phyloP scores from a whole-genome alignment of 768 basidiomycete species.

The Dacryopinax spathularia region DNA sequence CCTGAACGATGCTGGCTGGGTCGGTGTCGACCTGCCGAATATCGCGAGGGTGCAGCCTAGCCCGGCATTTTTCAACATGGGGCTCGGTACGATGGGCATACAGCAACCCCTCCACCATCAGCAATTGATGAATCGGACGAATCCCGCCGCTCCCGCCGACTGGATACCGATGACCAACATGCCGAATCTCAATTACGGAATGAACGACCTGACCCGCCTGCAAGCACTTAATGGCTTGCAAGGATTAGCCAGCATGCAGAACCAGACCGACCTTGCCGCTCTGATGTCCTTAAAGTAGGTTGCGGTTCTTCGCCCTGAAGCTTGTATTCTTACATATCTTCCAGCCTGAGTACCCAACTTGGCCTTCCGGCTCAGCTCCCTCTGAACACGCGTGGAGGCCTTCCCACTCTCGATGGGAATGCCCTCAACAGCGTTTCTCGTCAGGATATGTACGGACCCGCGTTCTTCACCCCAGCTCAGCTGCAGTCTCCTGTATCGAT shows the following conservation, averaged over 20 bases:
- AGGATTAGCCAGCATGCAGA: neutral
- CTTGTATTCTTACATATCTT: neutral
- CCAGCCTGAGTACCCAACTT: neutral
- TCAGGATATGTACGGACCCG: conserved; percentile 1
- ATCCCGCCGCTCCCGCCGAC: neutral
- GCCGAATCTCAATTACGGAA: neutral
- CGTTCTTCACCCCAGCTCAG: neutral
- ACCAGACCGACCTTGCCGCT: neutral
- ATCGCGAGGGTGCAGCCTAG: neutral
- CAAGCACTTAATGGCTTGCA: neutral
- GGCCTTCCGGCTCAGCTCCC: neutral
- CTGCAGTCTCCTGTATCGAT: neutral
- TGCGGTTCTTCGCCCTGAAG: neutral
- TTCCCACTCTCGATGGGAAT: neutral
- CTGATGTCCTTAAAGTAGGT: neutral
- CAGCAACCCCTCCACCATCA: neutral
- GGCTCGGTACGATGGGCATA: neutral
- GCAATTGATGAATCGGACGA: neutral
- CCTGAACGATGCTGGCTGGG: neutral
- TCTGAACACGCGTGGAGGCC: neutral
- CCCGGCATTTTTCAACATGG: neutral
- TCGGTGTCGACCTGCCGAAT: neutral
- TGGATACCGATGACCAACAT: neutral
- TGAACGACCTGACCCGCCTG: neutral
- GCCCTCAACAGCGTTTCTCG: neutral